Evolutionary conservation across 1,284 basidiomycete species (phyloP), one percentile per base, ranked within the genome.

Genomic region (Microbotryomycetes sp.): DNA sequence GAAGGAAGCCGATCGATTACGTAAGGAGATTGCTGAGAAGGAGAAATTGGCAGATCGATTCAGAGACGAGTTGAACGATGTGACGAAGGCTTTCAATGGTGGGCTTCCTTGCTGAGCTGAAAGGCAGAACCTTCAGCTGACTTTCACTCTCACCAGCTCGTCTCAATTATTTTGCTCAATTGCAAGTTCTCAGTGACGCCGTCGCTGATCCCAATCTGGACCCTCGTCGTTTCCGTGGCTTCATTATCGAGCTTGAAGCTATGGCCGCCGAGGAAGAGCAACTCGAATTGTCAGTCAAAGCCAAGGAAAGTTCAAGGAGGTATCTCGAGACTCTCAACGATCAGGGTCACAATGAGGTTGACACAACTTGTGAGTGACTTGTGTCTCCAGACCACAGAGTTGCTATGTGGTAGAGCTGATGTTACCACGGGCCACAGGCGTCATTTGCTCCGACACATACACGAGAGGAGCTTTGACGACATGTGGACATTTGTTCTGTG

Each of bases 21-120:
- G 23, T 12, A 9, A 50, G 15, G 28, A 14, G 42, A 32, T 67
- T n/a, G 50, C 9, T 4, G 23, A 56, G 12, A 68, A 68, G 42
- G 66, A 70, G 30, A 67, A 65, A 50, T 50, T 71, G 22, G 57
- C 55, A 15, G 68, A 73, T 28, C 63, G 66, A 0, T 56, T 71
- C 4, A 49, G 64, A 5, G 25, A 32, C 50, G 71, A 72, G 56
- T 50, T 65, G 29, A 32, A n/a, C 22, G 31, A 66, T 7, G 49
- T 70, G 42, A 58, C 47, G 7, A 60, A 52, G 31, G 61, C 61
- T 1, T 69, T 67, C 61, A 70, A 72, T 55, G 54, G 63, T 63
- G 19, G 36, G 64, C 36, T 22, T 0, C 0, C 23, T 31, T 29
- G 5, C 19, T 26, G 14, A 42, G 36, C 19, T 42, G 36, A 42